These are phyloP conservation scores for Spathaspora hagerdaliae DNA, from an alignment of 805 yeast genomes.

Conservation along the genomic window DNA sequence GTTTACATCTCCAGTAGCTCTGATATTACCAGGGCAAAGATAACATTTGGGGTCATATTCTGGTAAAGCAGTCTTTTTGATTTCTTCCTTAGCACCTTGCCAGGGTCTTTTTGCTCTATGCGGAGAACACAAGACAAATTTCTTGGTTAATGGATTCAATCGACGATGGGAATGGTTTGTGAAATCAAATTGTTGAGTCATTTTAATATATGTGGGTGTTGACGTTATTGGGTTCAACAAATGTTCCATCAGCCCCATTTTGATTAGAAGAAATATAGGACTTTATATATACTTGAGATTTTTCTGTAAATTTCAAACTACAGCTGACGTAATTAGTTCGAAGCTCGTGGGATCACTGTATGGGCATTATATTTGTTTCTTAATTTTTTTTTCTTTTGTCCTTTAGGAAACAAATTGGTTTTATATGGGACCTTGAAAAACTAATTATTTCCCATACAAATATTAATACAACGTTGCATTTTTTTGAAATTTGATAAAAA, in stretches of 20 bases:
- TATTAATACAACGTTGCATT: too few species aligned
- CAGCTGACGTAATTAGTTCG: too few species aligned
- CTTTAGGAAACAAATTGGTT: too few species aligned
- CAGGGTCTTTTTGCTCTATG: slow-evolving; percentile 77
- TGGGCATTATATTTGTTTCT: too few species aligned
- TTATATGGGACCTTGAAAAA: too few species aligned
- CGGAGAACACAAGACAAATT: slow-evolving; percentile 72
- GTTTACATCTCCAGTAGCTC: slow-evolving; percentile 59
- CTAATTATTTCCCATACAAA: too few species aligned
- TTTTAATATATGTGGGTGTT: slow-evolving; percentile 14
- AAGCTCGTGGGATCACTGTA: too few species aligned
- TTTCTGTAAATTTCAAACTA: too few species aligned
- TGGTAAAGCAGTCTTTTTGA: slow-evolving; percentile 41
- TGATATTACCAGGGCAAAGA: slow-evolving; percentile 65
- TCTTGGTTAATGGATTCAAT: slow-evolving; percentile 62
- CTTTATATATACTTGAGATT: too few species aligned
- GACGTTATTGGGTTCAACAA: slow-evolving; percentile 18
- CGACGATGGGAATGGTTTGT: slow-evolving; percentile 65
- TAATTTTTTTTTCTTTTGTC: too few species aligned
- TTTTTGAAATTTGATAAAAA: too few species aligned
- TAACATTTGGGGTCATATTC: slow-evolving; percentile 63
- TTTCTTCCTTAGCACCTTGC: slow-evolving; percentile 69
- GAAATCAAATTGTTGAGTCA: slow-evolving; percentile 39
- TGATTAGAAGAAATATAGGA: too few species aligned
- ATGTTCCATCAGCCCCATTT: slow-evolving; percentile 12